These are phyloP conservation scores for Vanrija sp. DNA, from an alignment of 1,284 basidiomycete species.

Conservation along the genomic window DNA sequence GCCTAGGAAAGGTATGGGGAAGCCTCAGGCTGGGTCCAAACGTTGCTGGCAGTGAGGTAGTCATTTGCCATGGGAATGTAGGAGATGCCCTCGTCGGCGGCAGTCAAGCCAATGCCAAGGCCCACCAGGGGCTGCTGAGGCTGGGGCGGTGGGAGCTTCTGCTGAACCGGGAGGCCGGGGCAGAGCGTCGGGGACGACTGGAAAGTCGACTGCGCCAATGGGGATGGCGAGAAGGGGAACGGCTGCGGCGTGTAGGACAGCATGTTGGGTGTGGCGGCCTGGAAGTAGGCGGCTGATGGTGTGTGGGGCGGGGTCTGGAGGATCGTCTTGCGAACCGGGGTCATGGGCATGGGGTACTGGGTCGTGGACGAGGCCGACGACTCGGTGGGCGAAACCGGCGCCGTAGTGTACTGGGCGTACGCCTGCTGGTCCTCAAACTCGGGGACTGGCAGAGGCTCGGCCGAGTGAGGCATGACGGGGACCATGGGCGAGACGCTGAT, in stretches of 20 bases:
- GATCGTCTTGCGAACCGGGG: constrained; percentile 16
- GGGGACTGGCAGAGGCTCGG: constrained; percentile 11
- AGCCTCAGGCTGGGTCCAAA: constrained; percentile 3
- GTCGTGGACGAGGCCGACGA: constrained; percentile 14
- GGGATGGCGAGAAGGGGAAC: constrained; percentile 32
- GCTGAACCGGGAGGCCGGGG: constrained; percentile 25
- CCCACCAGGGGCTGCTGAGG: constrained; percentile 23
- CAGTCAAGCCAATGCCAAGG: constrained; percentile 19
- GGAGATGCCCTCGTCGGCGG: constrained; percentile 13
- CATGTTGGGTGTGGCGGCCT: constrained; percentile 17
- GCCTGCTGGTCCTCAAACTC: constrained; percentile 7
- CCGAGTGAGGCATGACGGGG: constrained; percentile 17
- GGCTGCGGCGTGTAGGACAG: constrained; percentile 23
- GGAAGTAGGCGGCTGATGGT: constrained; percentile 24
- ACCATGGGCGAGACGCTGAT: constrained; percentile 18
- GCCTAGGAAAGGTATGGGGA: too few relatives aligned
- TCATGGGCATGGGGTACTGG: constrained; percentile 22
- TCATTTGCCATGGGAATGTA: constrained; percentile 9
- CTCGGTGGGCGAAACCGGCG: constrained; percentile 24
- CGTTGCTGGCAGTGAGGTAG: constrained; percentile 10
- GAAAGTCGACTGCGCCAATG: constrained; percentile 19
- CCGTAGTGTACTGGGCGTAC: constrained; percentile 14
- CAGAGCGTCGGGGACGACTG: constrained; percentile 37
- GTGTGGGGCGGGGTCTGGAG: constrained; percentile 18
- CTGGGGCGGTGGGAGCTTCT: constrained; percentile 1